Base-by-base conservation (phyloP, 1,284 basidiomycete genomes). In the Ustilago curta region DNA sequence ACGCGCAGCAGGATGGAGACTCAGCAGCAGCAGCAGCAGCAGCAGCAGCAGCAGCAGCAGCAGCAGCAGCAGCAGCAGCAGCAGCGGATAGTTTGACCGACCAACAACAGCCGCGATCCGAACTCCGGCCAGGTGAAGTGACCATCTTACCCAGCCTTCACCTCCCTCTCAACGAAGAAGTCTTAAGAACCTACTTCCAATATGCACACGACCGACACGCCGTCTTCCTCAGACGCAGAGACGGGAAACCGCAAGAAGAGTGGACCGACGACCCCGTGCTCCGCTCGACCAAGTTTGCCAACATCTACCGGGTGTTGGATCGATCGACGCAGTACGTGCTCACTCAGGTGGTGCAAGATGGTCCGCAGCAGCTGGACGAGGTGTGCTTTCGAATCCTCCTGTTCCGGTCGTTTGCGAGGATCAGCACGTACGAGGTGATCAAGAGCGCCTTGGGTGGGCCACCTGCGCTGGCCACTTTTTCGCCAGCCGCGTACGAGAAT, bases 221-320 rank as follows among this genome's bases (percentile, higher is more conserved):
- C 8, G 62, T 66, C 52, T 65, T 70, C 31, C 52, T 59, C 12
- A 29, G 53, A 37, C 55, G 67, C 3, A 43, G 47, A 21, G 3
- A 45, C 3, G 71, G 71, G 4, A 27, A 16, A n/a, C 23, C 59
- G 8, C 67, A 59, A 40, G 42, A 58, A 19, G 63, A 75, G 32
- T 70, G 66, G 67, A 75, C 67, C 25, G 72, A 86, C 0, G 89
- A 91, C 72, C 78, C 79, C 2, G 87, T 89, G 31, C 85, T 91
- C 21, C 84, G 79, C 4, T 78, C 85, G 7, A 86, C 88, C 66
- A 87, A 86, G 55, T 91, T 91, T 70, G 90, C 90, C 84, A 90
- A 90, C 72, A 87, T 89, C 0, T 91, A 87, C 79, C 88, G 90
- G 12, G 88, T 90, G 2, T 86, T 89, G 25, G 90, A 91, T 81